Evolutionary conservation across 169 alveolate species (phyloP), one percentile per base, ranked within the genome.

Genomic region (Plasmodium vivax): DNA sequence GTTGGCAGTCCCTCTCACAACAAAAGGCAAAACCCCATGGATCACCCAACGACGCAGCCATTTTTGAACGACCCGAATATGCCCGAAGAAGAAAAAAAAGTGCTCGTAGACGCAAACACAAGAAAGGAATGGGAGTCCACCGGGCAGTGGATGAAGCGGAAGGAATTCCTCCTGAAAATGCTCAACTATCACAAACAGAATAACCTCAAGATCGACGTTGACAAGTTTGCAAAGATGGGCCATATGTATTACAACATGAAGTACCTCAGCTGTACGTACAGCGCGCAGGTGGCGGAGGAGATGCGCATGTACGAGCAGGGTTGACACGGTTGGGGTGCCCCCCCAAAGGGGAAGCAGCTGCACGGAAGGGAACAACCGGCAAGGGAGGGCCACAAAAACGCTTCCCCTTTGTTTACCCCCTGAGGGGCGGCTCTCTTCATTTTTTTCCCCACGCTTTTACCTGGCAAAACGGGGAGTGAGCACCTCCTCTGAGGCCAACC

Each of bases 101-200:
- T 92, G 43, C 56, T 92, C 34, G 27, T 43, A 9, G 95, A 92
- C 27, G 95, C 95, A 27, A 82, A 92, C 32, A 71, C 84, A 19
- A 51, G 73, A 71, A 82, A 72, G 75, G 92, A 82, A 92, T 92
- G 95, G 95, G 95, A 92, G 19, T 92, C 95, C 16, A 3, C 56
- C 41, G 95, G 95, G 4, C 95, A 92, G 41, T 92, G 95, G 95
- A 36, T 72, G 58, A 92, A 82, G 62, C 73, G 95, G 75, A 92
- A 82, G 62, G 92, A 92, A 45, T 92, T 92, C 83, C 92, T 92
- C 56, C 83, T 92, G 62, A 92, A 92, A 73, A 92, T 92, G 95
- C 75, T 92, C 30, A 92, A 41, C 36, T 92, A 92, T 72, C 92
- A 92, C 47, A 92, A 92, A 72, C 58, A 45, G 27, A 82, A 92